Percentiles rank a stretch among this genome's conserved stretches.
phyloP scores from a whole-genome alignment of 2,329 filamentous ascomycete genomes.

The Huntiella omanensis region DNA sequence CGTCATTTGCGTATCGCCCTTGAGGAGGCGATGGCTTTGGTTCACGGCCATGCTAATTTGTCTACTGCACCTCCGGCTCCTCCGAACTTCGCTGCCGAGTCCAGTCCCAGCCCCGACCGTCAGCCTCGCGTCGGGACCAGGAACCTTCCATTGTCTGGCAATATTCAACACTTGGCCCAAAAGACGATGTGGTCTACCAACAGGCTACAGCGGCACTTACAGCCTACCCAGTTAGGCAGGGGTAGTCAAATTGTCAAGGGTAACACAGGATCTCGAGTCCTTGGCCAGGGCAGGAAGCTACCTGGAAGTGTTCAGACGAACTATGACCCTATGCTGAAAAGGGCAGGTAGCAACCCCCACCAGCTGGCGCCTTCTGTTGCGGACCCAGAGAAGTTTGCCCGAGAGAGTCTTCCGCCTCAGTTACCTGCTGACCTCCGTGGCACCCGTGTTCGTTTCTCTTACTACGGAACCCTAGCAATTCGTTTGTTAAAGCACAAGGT shows the following conservation, averaged over 20 bases:
- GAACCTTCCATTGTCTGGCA: neutral
- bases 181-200: too few relatives aligned
- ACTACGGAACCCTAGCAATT: conserved; percentile 4
- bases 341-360: neutral
- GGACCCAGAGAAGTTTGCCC: neutral
- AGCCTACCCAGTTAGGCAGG: too few relatives aligned
- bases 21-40: neutral
- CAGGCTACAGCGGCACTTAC: too few relatives aligned
- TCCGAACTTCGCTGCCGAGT: neutral
- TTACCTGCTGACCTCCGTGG: neutral
- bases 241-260: too few relatives aligned
- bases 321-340: neutral
- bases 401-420: neutral
- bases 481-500: neutral
- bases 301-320: too few relatives aligned
- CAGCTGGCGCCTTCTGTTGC: neutral
- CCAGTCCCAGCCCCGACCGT: neutral
- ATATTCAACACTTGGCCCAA: neutral
- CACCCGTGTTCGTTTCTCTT: conserved; percentile 4
- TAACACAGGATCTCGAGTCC: too few relatives aligned
- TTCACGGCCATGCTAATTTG: neutral
- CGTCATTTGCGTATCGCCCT: neutral
- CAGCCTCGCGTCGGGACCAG: neutral
- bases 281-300: too few relatives aligned
- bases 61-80: neutral